Evolutionary conservation across 2,329 filamentous ascomycete species (phyloP).

Genomic region (Aspergillus quadricinctus): DNA sequence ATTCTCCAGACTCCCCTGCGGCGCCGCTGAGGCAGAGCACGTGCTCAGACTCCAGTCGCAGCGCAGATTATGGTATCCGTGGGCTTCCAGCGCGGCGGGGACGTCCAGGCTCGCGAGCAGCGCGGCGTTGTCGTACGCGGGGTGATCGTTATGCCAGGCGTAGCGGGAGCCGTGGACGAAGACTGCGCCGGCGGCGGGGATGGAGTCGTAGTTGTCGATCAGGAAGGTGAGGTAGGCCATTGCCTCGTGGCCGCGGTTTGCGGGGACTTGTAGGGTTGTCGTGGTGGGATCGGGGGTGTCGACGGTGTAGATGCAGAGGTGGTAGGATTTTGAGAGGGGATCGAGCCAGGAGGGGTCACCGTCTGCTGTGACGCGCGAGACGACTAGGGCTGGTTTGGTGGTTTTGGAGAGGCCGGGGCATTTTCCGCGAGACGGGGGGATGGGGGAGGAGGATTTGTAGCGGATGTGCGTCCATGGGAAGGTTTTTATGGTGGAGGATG

Average conservation of each 20-base stretch:
- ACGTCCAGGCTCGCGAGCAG: slow-evolving; percentile 40
- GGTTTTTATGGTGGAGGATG: slow-evolving; percentile 25
- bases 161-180: slow-evolving; percentile 44
- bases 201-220: slow-evolving; percentile 43
- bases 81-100: slow-evolving; percentile 33
- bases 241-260: slow-evolving; percentile 46
- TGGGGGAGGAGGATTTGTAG: slow-evolving; percentile 37
- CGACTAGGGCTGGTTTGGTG: slow-evolving; percentile 44
- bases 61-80: slow-evolving; percentile 48
- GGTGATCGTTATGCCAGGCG: slow-evolving; percentile 45
- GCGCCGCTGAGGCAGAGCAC: slow-evolving; percentile 27
- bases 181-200: slow-evolving; percentile 37
- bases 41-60: slow-evolving; percentile 49
- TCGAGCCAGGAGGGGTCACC: slow-evolving; percentile 43
- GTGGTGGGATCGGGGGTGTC: slow-evolving; percentile 28
- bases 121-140: slow-evolving; percentile 43
- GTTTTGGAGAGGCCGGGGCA: slow-evolving; percentile 39
- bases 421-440: slow-evolving; percentile 36
- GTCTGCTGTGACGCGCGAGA: slow-evolving; percentile 41
- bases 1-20: slow-evolving; percentile 43
- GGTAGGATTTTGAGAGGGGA: slow-evolving; percentile 35
- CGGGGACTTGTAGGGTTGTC: slow-evolving; percentile 39
- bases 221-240: slow-evolving; percentile 47
- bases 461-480: slow-evolving; percentile 44
- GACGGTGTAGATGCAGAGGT: slow-evolving; percentile 44